Base-by-base conservation (phyloP, 2,329 filamentous ascomycete genomes). In the Nemania diffusa region DNA sequence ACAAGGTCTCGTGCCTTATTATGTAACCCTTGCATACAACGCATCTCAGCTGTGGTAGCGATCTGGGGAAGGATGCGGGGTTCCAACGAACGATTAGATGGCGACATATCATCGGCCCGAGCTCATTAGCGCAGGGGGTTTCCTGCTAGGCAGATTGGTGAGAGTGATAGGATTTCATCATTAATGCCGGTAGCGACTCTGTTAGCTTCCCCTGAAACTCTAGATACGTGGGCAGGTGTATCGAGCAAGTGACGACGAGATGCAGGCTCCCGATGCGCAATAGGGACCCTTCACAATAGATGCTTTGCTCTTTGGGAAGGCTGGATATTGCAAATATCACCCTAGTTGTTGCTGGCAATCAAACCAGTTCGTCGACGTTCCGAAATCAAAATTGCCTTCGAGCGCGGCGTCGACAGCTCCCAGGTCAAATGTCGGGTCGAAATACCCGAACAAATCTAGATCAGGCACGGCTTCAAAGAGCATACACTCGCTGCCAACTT, bases 321-420 rank as follows among this genome's bases (percentile, higher is more conserved):
- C n/a, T 22, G 11, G 53, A 15, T 13, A 22, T 4, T 26, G 17
- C 11, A 40, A 1, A 29, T 9, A 34, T 69, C 34, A 68, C 26
- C 69, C 73, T 72, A 72, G 75, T 62, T 71, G 70, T 55, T 77
- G 75, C 58, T 78, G 76, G 75, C 76, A 78, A 57, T 78, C 76
- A 55, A 75, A 76, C 85, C 84, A 87, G 48, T 85, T 85, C 0
- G 84, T 81, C 0, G 85, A 85, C 13, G 84, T 76, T 0, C 83
- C 83, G 57, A 87, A 84, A 53, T 87, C 85, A 2, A 88, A 76
- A 60, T 87, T 87, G 0, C 84, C 84, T 64, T 87, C 84, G 0
- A 87, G 75, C 0, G 83, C 85, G 20, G 85, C 84, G 69, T 88
- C 85, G 26, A 87, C 83, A 0, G 85, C 85, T 26, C 81, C 81